Evolutionary conservation across 2,329 filamentous ascomycete species (phyloP), one percentile per base, ranked within the genome.

Genomic region (Curvularia sp.): DNA sequence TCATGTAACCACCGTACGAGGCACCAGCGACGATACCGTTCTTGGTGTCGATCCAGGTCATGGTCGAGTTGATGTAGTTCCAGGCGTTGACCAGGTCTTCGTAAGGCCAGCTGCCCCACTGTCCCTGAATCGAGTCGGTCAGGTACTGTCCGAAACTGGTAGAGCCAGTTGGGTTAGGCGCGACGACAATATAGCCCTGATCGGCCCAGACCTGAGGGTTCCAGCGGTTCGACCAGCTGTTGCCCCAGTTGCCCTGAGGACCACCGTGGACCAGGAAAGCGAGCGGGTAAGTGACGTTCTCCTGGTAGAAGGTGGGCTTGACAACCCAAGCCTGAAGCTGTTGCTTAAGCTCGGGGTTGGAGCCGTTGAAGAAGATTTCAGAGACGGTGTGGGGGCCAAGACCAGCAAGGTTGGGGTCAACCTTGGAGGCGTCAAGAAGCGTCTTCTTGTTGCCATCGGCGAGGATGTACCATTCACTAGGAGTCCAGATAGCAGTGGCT

Each of bases 31-130:
- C 89, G 1, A 94, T 90, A 2, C 90, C 88, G n/a, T 87, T 84
- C 9, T 82, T 77, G 1, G 86, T 89, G 70, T 94, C 90, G 46
- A 92, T 84, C 64, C 88, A 90, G 1, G 82, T 76, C 67, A 93
- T 75, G 56, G 89, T 82, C 42, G 85, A 78, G 63, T 85, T 84
- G 44, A 96, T 83, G 74, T 92, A 87, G 67, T 94, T 88, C 75
- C 92, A 92, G 58, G 87, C 88, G 64, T 89, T 88, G 39, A 92
- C 90, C 15, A 97, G 81, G 72, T 97, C 93, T 7, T 90, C 78
- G 75, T 96, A 97, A 0, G 93, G 93, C 55, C 85, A 84, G n/a
- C 91, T 89, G 63, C 93, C 93, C 93, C 93, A 97, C 60, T 95
- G 83, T 55, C 87, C 84, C 50, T 86, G 83, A 69, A 97, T 96